phyloP scores from a whole-genome alignment of 768 basidiomycete species.

The Lentinula lateritia region DNA sequence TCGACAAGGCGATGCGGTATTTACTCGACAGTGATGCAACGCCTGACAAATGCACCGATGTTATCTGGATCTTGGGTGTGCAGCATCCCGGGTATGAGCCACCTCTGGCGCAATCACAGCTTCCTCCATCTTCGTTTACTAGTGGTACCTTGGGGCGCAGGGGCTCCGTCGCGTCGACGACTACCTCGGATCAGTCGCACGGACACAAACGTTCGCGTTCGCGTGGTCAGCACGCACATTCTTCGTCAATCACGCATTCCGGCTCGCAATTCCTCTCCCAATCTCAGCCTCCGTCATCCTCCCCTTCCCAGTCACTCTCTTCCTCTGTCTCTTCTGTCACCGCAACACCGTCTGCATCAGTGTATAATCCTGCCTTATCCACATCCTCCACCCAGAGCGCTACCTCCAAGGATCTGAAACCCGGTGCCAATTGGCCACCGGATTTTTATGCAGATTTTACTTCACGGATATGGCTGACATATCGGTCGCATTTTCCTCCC shows the following conservation, averaged over 20 bases:
- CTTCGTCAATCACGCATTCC: slow-evolving; percentile 37
- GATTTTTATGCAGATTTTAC: slow-evolving; percentile 88
- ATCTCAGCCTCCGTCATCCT: slow-evolving; percentile 19
- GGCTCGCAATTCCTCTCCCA: slow-evolving; percentile 6
- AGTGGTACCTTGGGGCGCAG: slow-evolving; percentile 22
- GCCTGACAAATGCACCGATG: slow-evolving; percentile 75
- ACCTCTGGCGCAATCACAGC: slow-evolving; percentile 15
- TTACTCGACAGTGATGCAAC: slow-evolving; percentile 87
- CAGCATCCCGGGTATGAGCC: slow-evolving; percentile 72
- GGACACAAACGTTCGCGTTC: slow-evolving; percentile 5
- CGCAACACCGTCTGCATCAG: slow-evolving; percentile 16
- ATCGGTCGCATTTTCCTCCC: slow-evolving; percentile 81
- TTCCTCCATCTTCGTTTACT: slow-evolving; percentile 10
- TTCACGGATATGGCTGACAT: slow-evolving; percentile 86
- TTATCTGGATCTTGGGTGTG: slow-evolving; percentile 89
- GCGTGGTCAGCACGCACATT: slow-evolving; percentile 22
- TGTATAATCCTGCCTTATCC: slow-evolving; percentile 9
- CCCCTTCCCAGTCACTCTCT: background rate
- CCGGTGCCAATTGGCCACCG: slow-evolving; percentile 64
- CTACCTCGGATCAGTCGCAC: slow-evolving; percentile 25
- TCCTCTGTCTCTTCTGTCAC: slow-evolving; percentile 26
- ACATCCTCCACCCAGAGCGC: background rate
- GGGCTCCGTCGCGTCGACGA: slow-evolving; percentile 33
- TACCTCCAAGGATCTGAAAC: slow-evolving; percentile 7
- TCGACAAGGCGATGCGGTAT: slow-evolving; percentile 84